A percentile compares a stretch with the other conserved stretches of the same genome.
phyloP scores from a whole-genome alignment of 345 rosid genomes.

The Cardamine resedifolia region DNA sequence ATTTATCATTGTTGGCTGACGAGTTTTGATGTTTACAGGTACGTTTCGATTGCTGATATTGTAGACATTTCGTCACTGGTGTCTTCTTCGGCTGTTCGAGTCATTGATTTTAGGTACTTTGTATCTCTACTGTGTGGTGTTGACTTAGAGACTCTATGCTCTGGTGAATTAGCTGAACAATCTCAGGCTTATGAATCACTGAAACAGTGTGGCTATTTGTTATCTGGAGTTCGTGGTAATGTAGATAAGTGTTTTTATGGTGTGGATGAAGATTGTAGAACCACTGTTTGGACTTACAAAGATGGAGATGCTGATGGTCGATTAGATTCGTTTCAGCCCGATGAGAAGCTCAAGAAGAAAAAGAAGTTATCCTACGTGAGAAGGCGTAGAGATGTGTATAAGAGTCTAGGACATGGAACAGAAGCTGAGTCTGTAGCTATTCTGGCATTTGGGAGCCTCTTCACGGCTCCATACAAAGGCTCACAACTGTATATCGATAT shows the following conservation, averaged over 20 bases:
- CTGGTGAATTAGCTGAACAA: conserved; percentile 31
- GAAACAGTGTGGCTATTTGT: conserved; percentile 62
- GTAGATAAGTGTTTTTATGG: conserved; percentile 61
- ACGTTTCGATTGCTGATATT: conserved; percentile 79
- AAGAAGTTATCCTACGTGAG: conserved; percentile 66
- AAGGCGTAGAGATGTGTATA: conserved; percentile 62
- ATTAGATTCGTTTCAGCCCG: conserved; percentile 76
- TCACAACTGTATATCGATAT: conserved; percentile 72
- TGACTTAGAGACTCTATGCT: conserved; percentile 50
- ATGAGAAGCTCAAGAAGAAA: conserved; percentile 75
- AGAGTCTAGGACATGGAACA: conserved; percentile 70
- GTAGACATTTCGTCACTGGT: conserved; percentile 67
- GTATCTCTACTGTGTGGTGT: conserved; percentile 67
- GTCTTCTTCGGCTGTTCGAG: conserved; percentile 56
- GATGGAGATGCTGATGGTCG: conserved; percentile 53
- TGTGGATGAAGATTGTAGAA: conserved; percentile 82
- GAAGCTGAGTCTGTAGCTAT: conserved; percentile 61
- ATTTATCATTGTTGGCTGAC: neutral
- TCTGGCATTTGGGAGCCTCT: conserved; percentile 86
- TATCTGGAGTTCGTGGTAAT: conserved; percentile 70
- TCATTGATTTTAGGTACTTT: conserved; percentile 77
- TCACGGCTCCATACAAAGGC: conserved; percentile 79
- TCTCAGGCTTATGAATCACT: conserved; percentile 48
- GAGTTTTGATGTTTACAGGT: conserved; percentile 46
- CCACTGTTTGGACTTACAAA: conserved; percentile 75